A percentile compares a stretch with the other conserved stretches of the same genome.
phyloP scores from a whole-genome alignment of 2,329 filamentous ascomycete genomes.

The Ramichloridium luteum region DNA sequence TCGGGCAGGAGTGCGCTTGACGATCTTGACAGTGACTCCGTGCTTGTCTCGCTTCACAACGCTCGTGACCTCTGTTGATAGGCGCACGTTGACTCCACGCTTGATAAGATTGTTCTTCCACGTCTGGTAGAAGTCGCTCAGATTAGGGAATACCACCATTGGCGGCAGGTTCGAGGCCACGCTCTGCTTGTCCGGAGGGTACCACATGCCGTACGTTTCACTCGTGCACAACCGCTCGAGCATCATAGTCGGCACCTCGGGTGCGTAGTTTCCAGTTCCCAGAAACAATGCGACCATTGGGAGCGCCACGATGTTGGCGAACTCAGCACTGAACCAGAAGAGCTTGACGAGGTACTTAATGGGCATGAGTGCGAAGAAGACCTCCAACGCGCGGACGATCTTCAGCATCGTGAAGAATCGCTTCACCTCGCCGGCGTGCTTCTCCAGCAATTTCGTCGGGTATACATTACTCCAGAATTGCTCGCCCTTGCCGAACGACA shows the following conservation, averaged over 20 bases:
- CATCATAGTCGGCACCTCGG: constrained; percentile 57
- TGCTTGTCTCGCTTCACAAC: constrained; percentile 40
- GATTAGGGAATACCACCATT: constrained; percentile 52
- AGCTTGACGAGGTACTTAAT: constrained; percentile 54
- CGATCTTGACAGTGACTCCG: constrained; percentile 39
- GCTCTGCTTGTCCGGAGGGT: constrained; percentile 36
- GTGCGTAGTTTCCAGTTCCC: constrained; percentile 62
- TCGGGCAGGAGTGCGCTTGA: constrained; percentile 30
- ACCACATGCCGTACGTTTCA: constrained; percentile 49
- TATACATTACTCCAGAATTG: constrained; percentile 56
- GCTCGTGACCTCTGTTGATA: constrained; percentile 43
- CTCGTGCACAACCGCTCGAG: constrained; percentile 41
- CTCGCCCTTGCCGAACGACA: constrained; percentile 52
- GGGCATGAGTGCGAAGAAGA: constrained; percentile 46
- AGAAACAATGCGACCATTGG: constrained; percentile 63
- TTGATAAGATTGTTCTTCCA: constrained; percentile 45
- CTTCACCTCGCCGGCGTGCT: constrained; percentile 44
- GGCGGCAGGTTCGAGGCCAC: constrained; percentile 40
- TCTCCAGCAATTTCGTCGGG: constrained; percentile 45
- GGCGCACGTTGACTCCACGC: constrained; percentile 44
- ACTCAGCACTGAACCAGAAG: constrained; percentile 57
- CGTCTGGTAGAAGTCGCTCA: constrained; percentile 47
- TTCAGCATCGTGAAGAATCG: constrained; percentile 43
- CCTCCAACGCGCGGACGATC: constrained; percentile 47
- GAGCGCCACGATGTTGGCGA: constrained; percentile 57